Base-by-base conservation (phyloP, 1,284 basidiomycete species). In the Spongispora temasekensis region DNA sequence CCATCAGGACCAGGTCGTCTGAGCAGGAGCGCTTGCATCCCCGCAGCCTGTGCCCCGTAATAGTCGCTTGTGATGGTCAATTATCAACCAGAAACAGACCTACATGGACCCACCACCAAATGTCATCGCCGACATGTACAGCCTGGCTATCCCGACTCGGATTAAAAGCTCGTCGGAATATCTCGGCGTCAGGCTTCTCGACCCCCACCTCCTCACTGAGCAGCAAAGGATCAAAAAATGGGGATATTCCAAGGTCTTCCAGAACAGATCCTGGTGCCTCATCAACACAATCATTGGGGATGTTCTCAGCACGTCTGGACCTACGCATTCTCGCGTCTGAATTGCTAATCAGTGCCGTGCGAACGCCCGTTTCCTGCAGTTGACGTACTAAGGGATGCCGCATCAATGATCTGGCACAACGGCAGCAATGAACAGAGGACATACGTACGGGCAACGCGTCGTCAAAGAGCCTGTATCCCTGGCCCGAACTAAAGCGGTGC, bases 111-210 rank as follows among this genome's bases (percentile, higher is more conserved):
- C 65, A 90, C 90, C 81, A 81, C 51, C 78, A 70, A 37, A 90
- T 69, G 64, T 91, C 89, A 69, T 93, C 90, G 4, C 90, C 90
- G 53, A 92, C 81, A 66, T 92, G 90, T 31, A 91, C 67, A 32
- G 80, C 81, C 66, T 88, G 79, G 12, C 73, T 66, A 1, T 76
- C 72, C 27, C 63, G 63, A 17, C 83, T 61, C 31, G 73, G 61
- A 15, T 66, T 64, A 57, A 79, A 72, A 0, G 83, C 79, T 3
- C 78, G 76, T 30, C 73, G 66, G 73, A 89, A 93, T 48, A 93
- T 85, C 51, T 82, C 77, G 28, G 67, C 64, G 2, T 81, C 75
- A 0, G 90, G 91, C 70, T 93, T 93, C 72, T 90, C 89, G 23
- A 86, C 66, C 9, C 84, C 81, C 66, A 85, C 83, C 58, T 83